Conservation (phyloP, 1,284 basidiomycete genomes). For the Trametes hirsuta region DNA sequence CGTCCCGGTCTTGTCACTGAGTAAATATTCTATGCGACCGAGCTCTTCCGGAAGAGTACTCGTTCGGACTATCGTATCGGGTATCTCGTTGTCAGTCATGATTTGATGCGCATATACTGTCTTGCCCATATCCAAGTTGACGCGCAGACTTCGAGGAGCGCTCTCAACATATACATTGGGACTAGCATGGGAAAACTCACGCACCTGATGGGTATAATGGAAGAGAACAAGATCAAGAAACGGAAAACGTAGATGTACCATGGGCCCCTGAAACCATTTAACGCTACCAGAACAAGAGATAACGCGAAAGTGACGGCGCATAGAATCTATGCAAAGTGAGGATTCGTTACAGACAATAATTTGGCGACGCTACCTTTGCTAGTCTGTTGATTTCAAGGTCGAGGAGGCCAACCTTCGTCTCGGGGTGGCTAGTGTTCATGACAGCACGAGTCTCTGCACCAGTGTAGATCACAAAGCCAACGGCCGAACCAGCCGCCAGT, state of each 20-base stretch:
- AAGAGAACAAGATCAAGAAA: conserved; percentile 97
- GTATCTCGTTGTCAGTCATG: conserved; percentile 92
- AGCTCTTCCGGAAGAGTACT: conserved; percentile 97
- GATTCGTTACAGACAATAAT: not conserved
- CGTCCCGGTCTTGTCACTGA: conserved; percentile 98
- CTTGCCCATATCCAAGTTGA: conserved; percentile 99
- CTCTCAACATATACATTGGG: not conserved
- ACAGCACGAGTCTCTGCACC: conserved; percentile 95
- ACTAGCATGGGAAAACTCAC: conserved; percentile 30
- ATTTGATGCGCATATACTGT: conserved; percentile 97
- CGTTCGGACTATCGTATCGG: conserved; percentile 94
- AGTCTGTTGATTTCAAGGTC: conserved; percentile 96
- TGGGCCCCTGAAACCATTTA: conserved; percentile 94
- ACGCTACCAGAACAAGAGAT: conserved; percentile 88
- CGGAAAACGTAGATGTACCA: conserved; percentile 98
- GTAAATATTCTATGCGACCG: conserved; percentile 93
- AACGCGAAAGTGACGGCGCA: conserved; percentile 93
- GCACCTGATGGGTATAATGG: conserved; percentile 98
- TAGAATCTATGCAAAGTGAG: conserved; percentile 68
- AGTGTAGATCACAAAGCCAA: conserved; percentile 94
- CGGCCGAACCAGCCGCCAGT: conserved; percentile 90
- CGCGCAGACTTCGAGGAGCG: conserved; percentile 71
- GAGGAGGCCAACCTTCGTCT: conserved; percentile 91
- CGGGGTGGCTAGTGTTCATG: conserved; percentile 99
- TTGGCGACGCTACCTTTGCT: conserved; percentile 70